Conservation (phyloP, 2,329 filamentous ascomycete genomes). For the Seiridium unicorne region DNA sequence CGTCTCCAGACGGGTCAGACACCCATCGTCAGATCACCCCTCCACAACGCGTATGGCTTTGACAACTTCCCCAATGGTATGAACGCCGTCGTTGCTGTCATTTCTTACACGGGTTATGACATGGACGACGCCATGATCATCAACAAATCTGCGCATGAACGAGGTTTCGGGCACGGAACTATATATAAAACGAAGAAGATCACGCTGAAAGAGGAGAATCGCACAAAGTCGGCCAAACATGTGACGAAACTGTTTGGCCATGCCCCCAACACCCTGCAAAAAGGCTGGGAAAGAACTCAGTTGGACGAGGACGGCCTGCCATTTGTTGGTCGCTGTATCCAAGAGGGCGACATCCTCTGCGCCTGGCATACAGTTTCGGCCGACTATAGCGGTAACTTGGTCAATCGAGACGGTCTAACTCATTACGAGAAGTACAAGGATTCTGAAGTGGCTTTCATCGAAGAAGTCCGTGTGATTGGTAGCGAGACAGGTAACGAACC, state of each 20-base stretch:
- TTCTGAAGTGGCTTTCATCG: slow-evolving; percentile 80
- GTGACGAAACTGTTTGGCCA: slow-evolving; percentile 88
- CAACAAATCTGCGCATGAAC: slow-evolving; percentile 94
- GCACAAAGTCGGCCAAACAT: slow-evolving; percentile 63
- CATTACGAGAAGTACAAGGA: slow-evolving; percentile 96
- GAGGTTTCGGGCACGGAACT: slow-evolving; percentile 91
- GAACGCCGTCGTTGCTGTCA: slow-evolving; percentile 94
- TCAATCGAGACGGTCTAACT: slow-evolving; percentile 83
- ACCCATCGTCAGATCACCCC: slow-evolving; percentile 83
- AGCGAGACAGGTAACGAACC: slow-evolving; percentile 80
- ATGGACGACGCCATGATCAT: slow-evolving; percentile 99
- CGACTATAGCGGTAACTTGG: slow-evolving; percentile 73
- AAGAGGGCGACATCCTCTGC: slow-evolving; percentile 80
- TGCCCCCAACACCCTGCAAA: slow-evolving; percentile 72
- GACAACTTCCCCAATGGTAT: slow-evolving; percentile 98
- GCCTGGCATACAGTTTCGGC: slow-evolving; percentile 86
- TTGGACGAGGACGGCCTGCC: slow-evolving; percentile 89
- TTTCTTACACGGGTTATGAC: slow-evolving; percentile 98
- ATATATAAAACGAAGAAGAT: slow-evolving; percentile 98
- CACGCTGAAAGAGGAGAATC: slow-evolving; percentile 76
- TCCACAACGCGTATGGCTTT: slow-evolving; percentile 94
- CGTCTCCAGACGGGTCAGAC: slow-evolving; percentile 93
- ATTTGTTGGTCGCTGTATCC: slow-evolving; percentile 72
- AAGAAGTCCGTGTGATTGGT: slow-evolving; percentile 89
- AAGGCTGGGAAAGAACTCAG: slow-evolving; percentile 65